Base-by-base conservation (phyloP, 768 basidiomycete species). In the Plicaturopsis crispa region DNA sequence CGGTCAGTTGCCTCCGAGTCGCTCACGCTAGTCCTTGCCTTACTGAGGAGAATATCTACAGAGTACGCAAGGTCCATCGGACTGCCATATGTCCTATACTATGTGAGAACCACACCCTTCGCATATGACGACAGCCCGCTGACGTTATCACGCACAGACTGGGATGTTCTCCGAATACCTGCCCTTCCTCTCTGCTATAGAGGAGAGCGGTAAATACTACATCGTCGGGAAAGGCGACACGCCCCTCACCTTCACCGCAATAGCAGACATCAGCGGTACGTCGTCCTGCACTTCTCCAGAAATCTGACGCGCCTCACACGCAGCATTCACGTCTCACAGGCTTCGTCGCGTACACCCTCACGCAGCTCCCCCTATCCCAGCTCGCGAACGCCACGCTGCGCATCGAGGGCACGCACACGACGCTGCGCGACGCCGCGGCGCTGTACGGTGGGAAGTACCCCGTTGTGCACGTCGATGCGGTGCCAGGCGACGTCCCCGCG, bases 231-330 rank as follows among this genome's bases (percentile, higher is more conserved):
- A 59, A 35, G 65, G 61, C 14, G 54, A 55, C 10, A 43, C 35
- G 20, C 45, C 46, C 6, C 47, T 48, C 31, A 62, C 62, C 5
- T 55, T 54, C 43, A 60, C 63, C 1, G 40, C 61, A 6, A 33
- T 57, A 38, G 52, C 53, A 3, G 61, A 66, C 35, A 56, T 63
- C 21, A 48, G 60, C 26, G 64, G 64, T 52, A 45, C n/a, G n/a
- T n/a, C n/a, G 18, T n/a, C n/a, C n/a, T n/a, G n/a, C n/a, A n/a
- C n/a, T n/a, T n/a, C n/a, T n/a, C n/a, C n/a, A n/a, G n/a, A n/a
- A n/a, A n/a, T n/a, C n/a, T n/a, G n/a, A n/a, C n/a, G n/a, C n/a
- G n/a, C n/a, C n/a, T n/a, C n/a, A n/a, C n/a, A n/a, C n/a, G n/a
- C n/a, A n/a, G n/a, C n/a, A n/a, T n/a, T n/a, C n/a, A n/a, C n/a